Evolutionary conservation across 805 yeast genomes (phyloP).

Genomic region (Candida oleophila): DNA sequence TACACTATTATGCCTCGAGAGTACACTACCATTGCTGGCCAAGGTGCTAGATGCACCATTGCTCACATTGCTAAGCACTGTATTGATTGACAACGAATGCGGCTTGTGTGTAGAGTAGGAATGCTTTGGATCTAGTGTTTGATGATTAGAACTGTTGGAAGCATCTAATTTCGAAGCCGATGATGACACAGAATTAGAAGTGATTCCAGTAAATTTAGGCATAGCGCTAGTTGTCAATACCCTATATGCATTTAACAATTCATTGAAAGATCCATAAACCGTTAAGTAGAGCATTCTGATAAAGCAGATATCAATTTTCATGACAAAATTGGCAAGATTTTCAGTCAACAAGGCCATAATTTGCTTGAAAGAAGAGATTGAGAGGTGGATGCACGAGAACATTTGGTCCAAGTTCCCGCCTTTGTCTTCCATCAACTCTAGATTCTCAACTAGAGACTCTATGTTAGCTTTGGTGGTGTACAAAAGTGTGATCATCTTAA

Average conservation of each 20-base stretch:
- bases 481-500: constrained; percentile 50
- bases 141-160: too few relatives aligned
- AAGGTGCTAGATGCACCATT: not conserved
- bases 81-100: not conserved
- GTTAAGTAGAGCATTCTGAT: constrained; percentile 63
- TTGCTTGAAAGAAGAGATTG: constrained; percentile 49
- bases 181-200: not conserved
- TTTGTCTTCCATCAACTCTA: constrained; percentile 52
- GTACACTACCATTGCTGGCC: not conserved
- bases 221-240: constrained; percentile 21
- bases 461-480: constrained; percentile 54
- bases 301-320: constrained; percentile 60
- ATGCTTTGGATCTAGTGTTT: not conserved
- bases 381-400: constrained; percentile 26
- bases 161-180: not conserved
- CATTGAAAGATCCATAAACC: constrained; percentile 61
- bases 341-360: constrained; percentile 49
- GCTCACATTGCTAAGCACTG: not conserved
- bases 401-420: constrained; percentile 30
- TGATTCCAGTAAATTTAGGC: not conserved
- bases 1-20: not conserved
- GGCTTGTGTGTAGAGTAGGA: not conserved
- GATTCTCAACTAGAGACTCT: constrained; percentile 54
- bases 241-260: constrained; percentile 64
- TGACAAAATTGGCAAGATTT: constrained; percentile 48